Conservation (phyloP, 345 rosid genomes). For the Salix purpurea region DNA sequence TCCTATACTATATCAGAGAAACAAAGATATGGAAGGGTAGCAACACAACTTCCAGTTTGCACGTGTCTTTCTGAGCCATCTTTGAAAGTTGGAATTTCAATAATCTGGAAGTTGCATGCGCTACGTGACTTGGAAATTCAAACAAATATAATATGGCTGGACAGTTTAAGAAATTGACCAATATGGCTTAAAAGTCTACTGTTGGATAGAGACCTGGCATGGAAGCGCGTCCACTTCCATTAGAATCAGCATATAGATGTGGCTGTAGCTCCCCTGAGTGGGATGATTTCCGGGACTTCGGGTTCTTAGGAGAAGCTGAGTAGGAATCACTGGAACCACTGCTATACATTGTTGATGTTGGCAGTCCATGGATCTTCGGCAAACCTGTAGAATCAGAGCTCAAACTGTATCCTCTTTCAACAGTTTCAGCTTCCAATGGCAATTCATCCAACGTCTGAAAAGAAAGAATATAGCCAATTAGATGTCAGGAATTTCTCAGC, state of each 20-base stretch:
- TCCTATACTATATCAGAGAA: conserved; percentile 17
- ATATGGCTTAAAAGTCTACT: conserved; percentile 26
- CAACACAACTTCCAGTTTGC: conserved; percentile 7
- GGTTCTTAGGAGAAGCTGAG: conserved; percentile 50
- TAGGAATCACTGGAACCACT: conserved; percentile 49
- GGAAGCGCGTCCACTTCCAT: conserved; percentile 45
- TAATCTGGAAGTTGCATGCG: conserved; percentile 3
- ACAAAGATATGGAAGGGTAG: not conserved
- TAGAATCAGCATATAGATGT: conserved; percentile 55
- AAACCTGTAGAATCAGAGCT: conserved; percentile 65
- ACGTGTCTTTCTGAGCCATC: conserved; percentile 3
- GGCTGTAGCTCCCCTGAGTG: conserved; percentile 69
- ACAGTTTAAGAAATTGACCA: not conserved
- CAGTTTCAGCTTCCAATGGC: conserved; percentile 85
- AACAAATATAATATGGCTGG: conserved; percentile 10
- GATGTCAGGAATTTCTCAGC: not conserved
- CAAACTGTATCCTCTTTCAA: conserved; percentile 71
- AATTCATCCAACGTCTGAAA: conserved; percentile 84
- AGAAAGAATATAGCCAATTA: not conserved
- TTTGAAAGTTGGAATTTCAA: conserved; percentile 4
- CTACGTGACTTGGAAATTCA: conserved; percentile 4
- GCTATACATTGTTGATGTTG: conserved; percentile 57
- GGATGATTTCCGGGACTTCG: conserved; percentile 57
- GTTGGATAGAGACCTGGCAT: conserved; percentile 52
- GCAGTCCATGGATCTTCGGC: conserved; percentile 75